A percentile compares a stretch with the other conserved stretches of the same genome.
Conservation (phyloP, 1,139 yeast genomes). For the Kluyveromyces marxianus region DNA sequence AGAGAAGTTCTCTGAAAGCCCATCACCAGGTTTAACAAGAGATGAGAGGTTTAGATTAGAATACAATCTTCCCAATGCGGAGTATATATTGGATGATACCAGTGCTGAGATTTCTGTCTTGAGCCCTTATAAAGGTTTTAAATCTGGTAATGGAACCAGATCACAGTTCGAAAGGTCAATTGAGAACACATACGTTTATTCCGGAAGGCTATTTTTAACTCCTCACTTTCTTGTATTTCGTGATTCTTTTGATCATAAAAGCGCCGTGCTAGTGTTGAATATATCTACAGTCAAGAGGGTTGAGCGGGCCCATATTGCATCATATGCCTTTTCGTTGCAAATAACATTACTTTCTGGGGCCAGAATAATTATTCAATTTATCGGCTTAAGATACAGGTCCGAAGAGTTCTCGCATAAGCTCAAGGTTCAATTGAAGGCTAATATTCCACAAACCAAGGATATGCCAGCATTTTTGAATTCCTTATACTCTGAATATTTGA, state of each 20-base stretch:
- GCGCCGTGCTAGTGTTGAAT: constrained; percentile 65
- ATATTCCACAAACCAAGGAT: constrained; percentile 53
- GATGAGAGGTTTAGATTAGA: constrained; percentile 66
- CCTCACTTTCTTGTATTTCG: constrained; percentile 68
- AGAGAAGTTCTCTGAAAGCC: constrained; percentile 32
- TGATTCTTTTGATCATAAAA: constrained; percentile 59
- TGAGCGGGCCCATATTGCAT: constrained; percentile 70
- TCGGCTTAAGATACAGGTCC: constrained; percentile 71
- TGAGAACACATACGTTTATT: constrained; percentile 31
- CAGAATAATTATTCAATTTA: constrained; percentile 58
- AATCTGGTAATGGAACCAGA: neutral
- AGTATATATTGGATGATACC: constrained; percentile 56
- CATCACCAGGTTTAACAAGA: constrained; percentile 33
- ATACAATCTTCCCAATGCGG: constrained; percentile 64
- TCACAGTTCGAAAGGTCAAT: constrained; percentile 1
- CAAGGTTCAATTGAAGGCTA: constrained; percentile 55
- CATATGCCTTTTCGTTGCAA: constrained; percentile 74
- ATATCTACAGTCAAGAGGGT: constrained; percentile 76
- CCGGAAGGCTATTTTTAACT: constrained; percentile 64
- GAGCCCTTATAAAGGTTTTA: constrained; percentile 33
- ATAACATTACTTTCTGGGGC: constrained; percentile 63
- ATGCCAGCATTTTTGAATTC: constrained; percentile 62
- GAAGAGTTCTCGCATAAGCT: constrained; percentile 71
- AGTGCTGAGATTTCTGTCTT: constrained; percentile 60
- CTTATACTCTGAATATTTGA: constrained; percentile 78